Conservation (phyloP, 495 filamentous ascomycete species). For the Xylaria acuta region DNA sequence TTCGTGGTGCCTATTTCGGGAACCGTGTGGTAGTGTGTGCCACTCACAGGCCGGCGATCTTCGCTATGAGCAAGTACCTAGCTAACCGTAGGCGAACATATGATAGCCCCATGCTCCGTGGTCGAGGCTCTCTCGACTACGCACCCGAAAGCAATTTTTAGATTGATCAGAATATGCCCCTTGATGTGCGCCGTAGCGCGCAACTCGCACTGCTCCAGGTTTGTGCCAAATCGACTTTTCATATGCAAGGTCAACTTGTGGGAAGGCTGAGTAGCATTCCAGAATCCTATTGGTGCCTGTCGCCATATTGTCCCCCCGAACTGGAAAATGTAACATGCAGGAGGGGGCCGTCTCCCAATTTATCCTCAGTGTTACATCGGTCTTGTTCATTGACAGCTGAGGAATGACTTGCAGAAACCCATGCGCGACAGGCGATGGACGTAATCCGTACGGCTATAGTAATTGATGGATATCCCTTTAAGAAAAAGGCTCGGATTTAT, state of each 20-base stretch:
- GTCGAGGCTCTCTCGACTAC: conserved; percentile 5
- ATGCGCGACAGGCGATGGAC: neutral
- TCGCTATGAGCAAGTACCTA: neutral
- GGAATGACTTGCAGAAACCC: conserved; percentile 4
- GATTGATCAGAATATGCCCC: neutral
- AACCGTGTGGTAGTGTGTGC: conserved; percentile 14
- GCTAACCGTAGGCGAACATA: neutral
- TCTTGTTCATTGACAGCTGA: conserved; percentile 12
- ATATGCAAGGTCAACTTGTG: neutral
- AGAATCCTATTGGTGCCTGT: conserved; percentile 6
- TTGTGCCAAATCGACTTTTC: neutral
- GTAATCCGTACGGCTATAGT: neutral
- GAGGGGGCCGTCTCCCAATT: conserved; percentile 13
- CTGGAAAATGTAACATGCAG: conserved; percentile 9
- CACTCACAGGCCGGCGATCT: neutral
- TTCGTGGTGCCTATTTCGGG: conserved; percentile 11
- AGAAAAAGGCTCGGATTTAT: neutral
- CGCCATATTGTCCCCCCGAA: neutral
- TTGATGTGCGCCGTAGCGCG: neutral
- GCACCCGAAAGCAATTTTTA: conserved; percentile 8
- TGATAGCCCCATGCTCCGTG: neutral
- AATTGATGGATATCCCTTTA: neutral
- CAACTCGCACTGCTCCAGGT: neutral
- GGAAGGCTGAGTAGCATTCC: conserved; percentile 5
- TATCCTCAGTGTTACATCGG: conserved; percentile 22